Evolutionary conservation across 2,329 filamentous ascomycete species (phyloP).

Genomic region (Aspergillus versicolor): DNA sequence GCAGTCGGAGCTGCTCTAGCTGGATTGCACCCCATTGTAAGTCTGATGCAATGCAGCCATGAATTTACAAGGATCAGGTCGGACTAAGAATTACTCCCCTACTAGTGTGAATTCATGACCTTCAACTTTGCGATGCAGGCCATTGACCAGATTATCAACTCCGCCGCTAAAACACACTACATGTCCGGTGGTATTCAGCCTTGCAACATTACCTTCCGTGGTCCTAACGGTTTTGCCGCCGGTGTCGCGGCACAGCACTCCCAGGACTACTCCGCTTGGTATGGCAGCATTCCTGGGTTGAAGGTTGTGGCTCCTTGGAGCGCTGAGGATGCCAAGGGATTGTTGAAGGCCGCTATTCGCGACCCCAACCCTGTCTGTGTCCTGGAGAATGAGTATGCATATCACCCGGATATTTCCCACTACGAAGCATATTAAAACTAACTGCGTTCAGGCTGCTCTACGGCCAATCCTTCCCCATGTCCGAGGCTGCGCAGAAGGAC

Average conservation of each 20-base stretch:
- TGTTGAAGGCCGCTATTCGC: slow-evolving; percentile 95
- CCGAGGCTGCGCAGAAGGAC: slow-evolving; percentile 88
- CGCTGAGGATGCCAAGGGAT: slow-evolving; percentile 95
- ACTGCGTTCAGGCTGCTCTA: slow-evolving; percentile 67
- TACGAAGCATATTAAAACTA: slow-evolving; percentile 19
- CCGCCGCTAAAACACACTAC: slow-evolving; percentile 97
- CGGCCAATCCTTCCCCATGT: slow-evolving; percentile 94
- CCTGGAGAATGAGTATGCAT: slow-evolving; percentile 73
- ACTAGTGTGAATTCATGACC: slow-evolving; percentile 98
- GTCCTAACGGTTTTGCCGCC: slow-evolving; percentile 94
- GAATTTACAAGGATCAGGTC: not conserved
- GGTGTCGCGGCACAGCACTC: slow-evolving; percentile 98
- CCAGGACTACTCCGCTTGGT: slow-evolving; percentile 98
- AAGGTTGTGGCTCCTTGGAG: slow-evolving; percentile 98
- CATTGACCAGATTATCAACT: slow-evolving; percentile 99
- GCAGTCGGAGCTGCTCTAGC: slow-evolving; percentile 93
- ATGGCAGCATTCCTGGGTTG: slow-evolving; percentile 93
- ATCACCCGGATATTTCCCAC: not conserved
- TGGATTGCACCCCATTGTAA: slow-evolving; percentile 88
- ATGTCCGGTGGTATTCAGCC: slow-evolving; percentile 99
- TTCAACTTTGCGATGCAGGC: slow-evolving; percentile 99
- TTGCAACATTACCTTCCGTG: slow-evolving; percentile 99
- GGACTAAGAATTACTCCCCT: not conserved
- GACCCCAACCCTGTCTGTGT: slow-evolving; percentile 97
- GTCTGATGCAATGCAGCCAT: slow-evolving; percentile 39